phyloP scores from a whole-genome alignment of 2,329 filamentous ascomycete genomes.

The Stachybotrys elegans region DNA sequence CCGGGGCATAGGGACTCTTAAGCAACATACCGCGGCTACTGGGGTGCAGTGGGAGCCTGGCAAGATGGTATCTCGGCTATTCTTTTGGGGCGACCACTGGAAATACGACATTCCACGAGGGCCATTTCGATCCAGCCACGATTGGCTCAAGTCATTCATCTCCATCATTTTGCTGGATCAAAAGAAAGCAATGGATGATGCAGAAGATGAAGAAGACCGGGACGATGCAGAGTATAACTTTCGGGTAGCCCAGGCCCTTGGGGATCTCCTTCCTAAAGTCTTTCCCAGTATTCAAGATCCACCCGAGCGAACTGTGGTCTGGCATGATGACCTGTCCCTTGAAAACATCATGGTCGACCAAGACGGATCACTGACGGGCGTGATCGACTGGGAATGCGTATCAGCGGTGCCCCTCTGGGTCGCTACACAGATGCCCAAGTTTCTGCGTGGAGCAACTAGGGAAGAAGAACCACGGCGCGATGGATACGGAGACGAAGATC shows the following conservation, averaged over 20 bases:
- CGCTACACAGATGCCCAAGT: slow-evolving; percentile 24
- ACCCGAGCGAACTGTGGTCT: slow-evolving; percentile 26
- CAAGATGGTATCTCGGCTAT: slow-evolving; percentile 23
- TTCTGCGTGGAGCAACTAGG: slow-evolving; percentile 23
- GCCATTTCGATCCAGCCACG: slow-evolving; percentile 30
- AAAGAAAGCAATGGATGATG: slow-evolving; percentile 11
- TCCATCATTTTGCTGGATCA: slow-evolving; percentile 24
- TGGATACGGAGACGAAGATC: slow-evolving; percentile 21
- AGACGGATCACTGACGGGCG: slow-evolving; percentile 25
- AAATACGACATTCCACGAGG: slow-evolving; percentile 27
- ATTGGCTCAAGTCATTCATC: slow-evolving; percentile 29
- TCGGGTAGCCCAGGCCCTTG: slow-evolving; percentile 19
- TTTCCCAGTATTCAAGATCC: slow-evolving; percentile 20
- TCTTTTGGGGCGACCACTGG: slow-evolving; percentile 26
- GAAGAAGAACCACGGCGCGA: slow-evolving; percentile 25
- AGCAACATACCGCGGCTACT: too few species aligned
- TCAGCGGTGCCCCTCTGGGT: slow-evolving; percentile 34
- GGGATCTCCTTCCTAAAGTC: slow-evolving; percentile 21
- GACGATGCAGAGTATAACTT: slow-evolving; percentile 24
- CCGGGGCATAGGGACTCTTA: too few species aligned
- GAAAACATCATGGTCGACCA: slow-evolving; percentile 36
- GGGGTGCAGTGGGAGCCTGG: too few species aligned
- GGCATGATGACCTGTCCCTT: slow-evolving; percentile 28
- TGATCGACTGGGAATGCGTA: slow-evolving; percentile 39
- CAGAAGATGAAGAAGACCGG: slow-evolving; percentile 20